Percentiles rank a stretch among this genome's conserved stretches.
Conservation (phyloP, 768 basidiomycete genomes). For the Phylloporus sp. region DNA sequence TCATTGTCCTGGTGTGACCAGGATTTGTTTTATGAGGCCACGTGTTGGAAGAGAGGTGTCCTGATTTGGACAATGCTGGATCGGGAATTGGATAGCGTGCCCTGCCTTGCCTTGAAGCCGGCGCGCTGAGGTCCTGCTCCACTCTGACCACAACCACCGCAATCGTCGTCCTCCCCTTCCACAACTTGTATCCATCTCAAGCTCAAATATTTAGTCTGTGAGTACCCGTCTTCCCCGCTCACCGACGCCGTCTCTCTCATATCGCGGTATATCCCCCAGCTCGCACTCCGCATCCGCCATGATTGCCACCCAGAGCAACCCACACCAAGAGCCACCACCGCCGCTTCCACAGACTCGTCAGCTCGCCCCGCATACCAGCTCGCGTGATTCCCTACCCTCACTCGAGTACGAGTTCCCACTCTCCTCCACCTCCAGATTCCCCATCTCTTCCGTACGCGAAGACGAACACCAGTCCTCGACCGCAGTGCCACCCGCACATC, state of each 20-base stretch:
- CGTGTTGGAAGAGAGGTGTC: slow-evolving; percentile 28
- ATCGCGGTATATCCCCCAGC: slow-evolving; percentile 13
- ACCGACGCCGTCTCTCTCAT: slow-evolving; percentile 5
- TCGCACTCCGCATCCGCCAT: slow-evolving; percentile 14
- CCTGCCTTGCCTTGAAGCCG: slow-evolving; percentile 32
- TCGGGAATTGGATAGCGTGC: slow-evolving; percentile 31
- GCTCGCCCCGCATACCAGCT: slow-evolving; percentile 7
- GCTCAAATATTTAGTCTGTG: slow-evolving; percentile 3
- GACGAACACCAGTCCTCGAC: slow-evolving; percentile 21
- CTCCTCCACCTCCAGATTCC: slow-evolving; percentile 27
- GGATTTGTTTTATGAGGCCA: slow-evolving; percentile 18
- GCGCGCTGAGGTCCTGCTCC: slow-evolving; percentile 23
- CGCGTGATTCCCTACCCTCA: slow-evolving; percentile 11
- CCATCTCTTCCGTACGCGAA: slow-evolving; percentile 38
- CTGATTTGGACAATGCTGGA: slow-evolving; percentile 19
- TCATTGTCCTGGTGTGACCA: not conserved
- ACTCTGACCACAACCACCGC: slow-evolving; percentile 1
- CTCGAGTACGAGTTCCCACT: slow-evolving; percentile 25
- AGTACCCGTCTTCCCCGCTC: slow-evolving; percentile 1
- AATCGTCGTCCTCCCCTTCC: slow-evolving; percentile 1
- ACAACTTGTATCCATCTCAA: slow-evolving; percentile 4
- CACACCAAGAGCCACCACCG: slow-evolving; percentile 7
- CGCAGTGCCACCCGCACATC: slow-evolving; percentile 19
- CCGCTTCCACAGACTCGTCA: slow-evolving; percentile 16
- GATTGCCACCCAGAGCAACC: slow-evolving; percentile 8